Base-by-base conservation (phyloP, 192 early-diverging fungal species). In the Martensiomyces pterosporus region DNA sequence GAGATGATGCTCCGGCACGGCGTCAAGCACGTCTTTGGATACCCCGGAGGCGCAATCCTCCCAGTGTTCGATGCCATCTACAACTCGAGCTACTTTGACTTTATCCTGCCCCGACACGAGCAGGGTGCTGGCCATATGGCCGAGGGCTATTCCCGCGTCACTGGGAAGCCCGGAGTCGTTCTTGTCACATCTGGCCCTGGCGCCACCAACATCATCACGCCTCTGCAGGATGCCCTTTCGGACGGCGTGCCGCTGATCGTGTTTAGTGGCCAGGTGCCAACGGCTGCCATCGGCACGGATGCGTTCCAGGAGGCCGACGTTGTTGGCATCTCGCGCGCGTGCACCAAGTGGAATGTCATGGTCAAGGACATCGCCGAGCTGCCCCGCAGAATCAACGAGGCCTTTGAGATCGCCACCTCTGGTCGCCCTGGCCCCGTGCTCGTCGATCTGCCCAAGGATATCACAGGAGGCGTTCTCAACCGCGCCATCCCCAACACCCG, bases 261-360 rank as follows among this genome's bases (percentile, higher is more conserved):
- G 13, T 94, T 97, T 54, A 81, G 81, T 43, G 96, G 96, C 32
- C 96, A 98, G 78, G 96, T 98, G 37, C 82, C 86, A 16, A 91
- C 89, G 5, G 75, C 84, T 3, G 83, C 89, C 24, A 89, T 98
- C 56, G 96, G 96, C 32, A 86, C 87, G 2, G 96, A 98, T 59
- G 93, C 92, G 10, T 98, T 98, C 82, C 96, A 98, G 76, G 96
- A 98, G 74, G 95, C 95, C 46, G 95, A 98, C 57, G 80, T 98
- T 24, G 80, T 98, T 21, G 93, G 93, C 39, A 98, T 98, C 61
- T 88, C 89, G 53, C 83, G 96, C 23, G 76, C 88, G 14, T 98
- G 96, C 78, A 95, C 96, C 67, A 98, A 97, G 67, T 98, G 96
- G 96, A 98, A 98, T 63, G 93, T 96, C 27, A 92, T 95, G 93